Base-by-base conservation (phyloP, 306 rosid genomes). In the Acacia confusa region DNA sequence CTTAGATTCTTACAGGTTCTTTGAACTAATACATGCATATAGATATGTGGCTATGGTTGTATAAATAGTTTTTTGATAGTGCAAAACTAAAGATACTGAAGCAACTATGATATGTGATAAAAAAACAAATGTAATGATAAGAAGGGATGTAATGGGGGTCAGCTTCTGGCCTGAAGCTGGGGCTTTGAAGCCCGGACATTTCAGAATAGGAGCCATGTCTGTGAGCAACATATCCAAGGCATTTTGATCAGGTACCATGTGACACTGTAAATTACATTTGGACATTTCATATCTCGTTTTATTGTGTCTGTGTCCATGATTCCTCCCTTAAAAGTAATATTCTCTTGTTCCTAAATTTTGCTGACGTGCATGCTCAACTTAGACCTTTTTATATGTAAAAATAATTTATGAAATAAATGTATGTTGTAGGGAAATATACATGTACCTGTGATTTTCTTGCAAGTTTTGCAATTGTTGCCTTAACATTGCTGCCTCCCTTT, bases 371-470 rank as follows among this genome's bases (percentile, higher is more conserved):
- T 17, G 47, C 72, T 9, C 72, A 32, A 66, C 19, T 66, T 66
- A 68, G 11, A 9, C 22, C 38, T 36, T 14, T 36, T n/a, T 55
- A n/a, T n/a, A 9, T 67, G 44, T 34, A 3, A 7, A 36, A 67
- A 20, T 34, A 34, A 24, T 64, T 25, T 0, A 40, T 67, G 40
- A 30, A 50, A 45, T 40, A 72, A 9, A 32, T 48, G 58, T n/a
- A 55, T 58, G 43, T 36, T 19, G 30, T 65, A 8, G 58, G 44
- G 76, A 58, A 76, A 70, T 32, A 78, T 58, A 36, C 7, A 41
- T 38, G 73, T 90, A 94, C 98, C 98, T 81, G 81, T 92, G 95
- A 72, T 72, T 94, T 87, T 91, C 97, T 85, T 91, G 93, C 88
- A 92, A 87, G 83, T 70, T 86, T 30, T 89, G 94, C 83, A 94